phyloP scores from a whole-genome alignment of 805 yeast species.

The Barnettozyma californica region DNA sequence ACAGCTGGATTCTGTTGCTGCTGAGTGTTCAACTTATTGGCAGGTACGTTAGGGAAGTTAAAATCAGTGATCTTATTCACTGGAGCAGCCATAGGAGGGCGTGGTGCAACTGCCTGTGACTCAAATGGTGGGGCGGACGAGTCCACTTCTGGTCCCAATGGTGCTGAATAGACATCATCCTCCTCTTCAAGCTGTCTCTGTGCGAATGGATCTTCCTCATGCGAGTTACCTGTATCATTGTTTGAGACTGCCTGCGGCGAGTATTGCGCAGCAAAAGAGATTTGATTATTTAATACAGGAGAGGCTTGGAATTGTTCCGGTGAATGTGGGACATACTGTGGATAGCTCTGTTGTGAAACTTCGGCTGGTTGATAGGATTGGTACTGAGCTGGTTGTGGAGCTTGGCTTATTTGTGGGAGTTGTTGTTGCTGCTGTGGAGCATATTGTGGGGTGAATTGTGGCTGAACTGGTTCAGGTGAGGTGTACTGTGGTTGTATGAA shows the following conservation, averaged over 20 bases:
- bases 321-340: slow-evolving; percentile 5
- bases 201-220: slow-evolving; percentile 10
- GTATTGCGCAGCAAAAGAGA: not conserved
- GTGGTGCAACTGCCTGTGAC: slow-evolving; percentile 6
- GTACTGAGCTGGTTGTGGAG: slow-evolving; percentile 7
- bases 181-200: slow-evolving; percentile 8
- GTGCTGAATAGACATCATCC: slow-evolving; percentile 22
- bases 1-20: not conserved
- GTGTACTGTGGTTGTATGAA: slow-evolving; percentile 5
- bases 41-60: slow-evolving; percentile 38
- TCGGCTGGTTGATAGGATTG: slow-evolving; percentile 4
- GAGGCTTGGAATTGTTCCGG: slow-evolving; percentile 3
- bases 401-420: slow-evolving; percentile 1
- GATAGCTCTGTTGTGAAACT: slow-evolving; percentile 9
- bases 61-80: slow-evolving; percentile 27
- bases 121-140: slow-evolving; percentile 9
- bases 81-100: slow-evolving; percentile 6
- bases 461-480: slow-evolving; percentile 1
- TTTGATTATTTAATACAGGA: not conserved
- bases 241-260: not conserved
- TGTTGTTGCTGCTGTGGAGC: slow-evolving; percentile 7
- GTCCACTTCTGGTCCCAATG: slow-evolving; percentile 5
- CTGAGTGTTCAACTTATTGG: slow-evolving; percentile 17
- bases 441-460: not conserved
- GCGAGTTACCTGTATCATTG: not conserved